A percentile compares a stretch with the other conserved stretches of the same genome.
Conservation (phyloP, 2,329 filamentous ascomycete genomes). For the Tolypocladium cylindrosporum region DNA sequence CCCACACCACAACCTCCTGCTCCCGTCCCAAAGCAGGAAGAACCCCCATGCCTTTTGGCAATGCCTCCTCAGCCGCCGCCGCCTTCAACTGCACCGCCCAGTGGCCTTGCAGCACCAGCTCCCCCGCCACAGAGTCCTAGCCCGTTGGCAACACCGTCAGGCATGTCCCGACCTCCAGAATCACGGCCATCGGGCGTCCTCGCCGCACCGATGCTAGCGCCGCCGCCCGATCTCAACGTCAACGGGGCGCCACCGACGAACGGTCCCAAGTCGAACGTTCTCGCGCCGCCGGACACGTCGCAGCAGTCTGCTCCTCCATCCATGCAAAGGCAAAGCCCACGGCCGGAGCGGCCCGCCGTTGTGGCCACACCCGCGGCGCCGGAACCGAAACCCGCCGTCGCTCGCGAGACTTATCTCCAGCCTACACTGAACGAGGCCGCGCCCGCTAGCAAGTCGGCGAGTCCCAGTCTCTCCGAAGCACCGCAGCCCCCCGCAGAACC, state of each 20-base stretch:
- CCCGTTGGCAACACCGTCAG: slow-evolving; percentile 10
- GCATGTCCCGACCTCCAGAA: slow-evolving; percentile 13
- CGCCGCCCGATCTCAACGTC: slow-evolving; percentile 20
- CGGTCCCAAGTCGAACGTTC: slow-evolving; percentile 30
- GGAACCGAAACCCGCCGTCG: neutral
- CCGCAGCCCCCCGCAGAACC: slow-evolving; percentile 8
- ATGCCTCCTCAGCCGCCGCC: slow-evolving; percentile 11
- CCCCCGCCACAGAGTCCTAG: slow-evolving; percentile 4
- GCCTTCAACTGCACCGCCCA: slow-evolving; percentile 7
- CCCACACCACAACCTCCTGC: neutral
- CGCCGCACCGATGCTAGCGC: slow-evolving; percentile 26
- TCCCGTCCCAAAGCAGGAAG: slow-evolving; percentile 1
- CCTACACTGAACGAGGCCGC: slow-evolving; percentile 3
- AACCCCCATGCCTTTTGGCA: slow-evolving; percentile 4
- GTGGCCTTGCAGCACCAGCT: slow-evolving; percentile 9
- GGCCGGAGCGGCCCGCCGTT: neutral
- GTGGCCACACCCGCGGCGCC: neutral
- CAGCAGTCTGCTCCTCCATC: slow-evolving; percentile 11
- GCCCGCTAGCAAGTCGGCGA: slow-evolving; percentile 6
- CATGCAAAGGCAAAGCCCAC: neutral
- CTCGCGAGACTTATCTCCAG: slow-evolving; percentile 3
- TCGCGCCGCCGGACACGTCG: slow-evolving; percentile 33
- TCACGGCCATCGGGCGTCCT: slow-evolving; percentile 22
- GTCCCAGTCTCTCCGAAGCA: slow-evolving; percentile 7
- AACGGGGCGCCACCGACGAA: slow-evolving; percentile 14